phyloP scores from a whole-genome alignment of 352 stramenopile species.

The Phytopythium delawarense region DNA sequence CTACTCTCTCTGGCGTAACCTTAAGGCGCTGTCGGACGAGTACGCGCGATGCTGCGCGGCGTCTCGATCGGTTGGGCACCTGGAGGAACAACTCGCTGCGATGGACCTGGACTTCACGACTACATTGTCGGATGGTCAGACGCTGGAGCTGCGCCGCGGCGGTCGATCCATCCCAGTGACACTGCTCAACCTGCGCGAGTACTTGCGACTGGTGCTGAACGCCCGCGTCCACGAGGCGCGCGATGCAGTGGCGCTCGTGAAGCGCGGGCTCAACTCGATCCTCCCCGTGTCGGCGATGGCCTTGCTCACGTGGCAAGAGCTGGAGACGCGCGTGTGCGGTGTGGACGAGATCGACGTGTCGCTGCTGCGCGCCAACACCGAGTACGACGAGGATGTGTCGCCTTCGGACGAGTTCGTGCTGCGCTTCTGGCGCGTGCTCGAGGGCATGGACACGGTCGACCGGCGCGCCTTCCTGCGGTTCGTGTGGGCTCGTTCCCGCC shows the following conservation, averaged over 20 bases:
- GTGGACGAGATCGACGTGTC: conserved; percentile 69
- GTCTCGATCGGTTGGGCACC: conserved; percentile 6
- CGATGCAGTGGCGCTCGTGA: conserved; percentile 63
- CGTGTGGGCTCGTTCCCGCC: conserved; percentile 71
- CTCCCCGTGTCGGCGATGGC: conserved; percentile 54
- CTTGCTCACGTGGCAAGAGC: conserved; percentile 61
- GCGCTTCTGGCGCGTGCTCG: conserved; percentile 76
- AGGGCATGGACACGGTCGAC: conserved; percentile 54
- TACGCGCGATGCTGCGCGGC: conserved; percentile 6
- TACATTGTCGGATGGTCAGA: conserved; percentile 57
- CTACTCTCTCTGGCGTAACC: conserved; percentile 46
- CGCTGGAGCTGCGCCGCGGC: conserved; percentile 35
- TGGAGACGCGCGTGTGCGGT: conserved; percentile 72
- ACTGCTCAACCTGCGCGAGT: conserved; percentile 41
- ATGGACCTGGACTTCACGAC: conserved; percentile 80
- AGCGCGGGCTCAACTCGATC: conserved; percentile 73
- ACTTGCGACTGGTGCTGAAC: conserved; percentile 37
- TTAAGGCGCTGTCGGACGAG: conserved; percentile 28
- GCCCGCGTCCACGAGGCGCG: conserved; percentile 36
- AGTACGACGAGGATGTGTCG: conserved; percentile 80
- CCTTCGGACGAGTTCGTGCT: conserved; percentile 62
- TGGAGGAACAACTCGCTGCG: conserved; percentile 44
- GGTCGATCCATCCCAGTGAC: conserved; percentile 37
- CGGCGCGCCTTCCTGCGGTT: conserved; percentile 77
- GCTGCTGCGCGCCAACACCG: conserved; percentile 68